Percentiles rank a stretch among this genome's conserved stretches.
Conservation (phyloP, 306 rosid species). For the Gastrolobium villosum region DNA sequence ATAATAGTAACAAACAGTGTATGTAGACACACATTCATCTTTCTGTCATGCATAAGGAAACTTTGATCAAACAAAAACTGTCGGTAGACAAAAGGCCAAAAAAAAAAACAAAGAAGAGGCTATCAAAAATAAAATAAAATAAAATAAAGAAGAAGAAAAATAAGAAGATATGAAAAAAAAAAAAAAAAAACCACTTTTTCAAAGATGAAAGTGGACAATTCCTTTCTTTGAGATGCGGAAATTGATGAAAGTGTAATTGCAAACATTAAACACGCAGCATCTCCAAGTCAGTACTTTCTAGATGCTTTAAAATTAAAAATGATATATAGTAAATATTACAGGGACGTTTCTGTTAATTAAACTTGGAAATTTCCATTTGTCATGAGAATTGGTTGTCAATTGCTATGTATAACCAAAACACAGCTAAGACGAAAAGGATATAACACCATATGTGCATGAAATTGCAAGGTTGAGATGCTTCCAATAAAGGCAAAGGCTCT, state of each 20-base stretch:
- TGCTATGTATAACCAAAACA: constrained; percentile 31
- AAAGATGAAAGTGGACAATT: constrained; percentile 30
- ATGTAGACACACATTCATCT: constrained; percentile 16
- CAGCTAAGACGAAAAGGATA: constrained; percentile 54
- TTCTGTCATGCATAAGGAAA: constrained; percentile 8
- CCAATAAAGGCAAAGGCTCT: constrained; percentile 35
- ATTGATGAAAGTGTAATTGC: constrained; percentile 22
- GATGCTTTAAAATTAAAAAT: constrained; percentile 17
- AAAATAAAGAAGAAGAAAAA: background rate
- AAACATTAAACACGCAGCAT: constrained; percentile 10
- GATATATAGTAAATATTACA: background rate
- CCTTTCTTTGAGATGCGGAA: constrained; percentile 48
- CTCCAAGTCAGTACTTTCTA: constrained; percentile 37
- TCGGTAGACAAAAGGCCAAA: constrained; percentile 46
- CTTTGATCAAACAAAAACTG: constrained; percentile 34
- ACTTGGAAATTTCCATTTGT: background rate
- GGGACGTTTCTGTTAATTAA: constrained; percentile 19
- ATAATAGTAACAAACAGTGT: background rate
- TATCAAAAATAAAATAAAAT: too few species aligned
- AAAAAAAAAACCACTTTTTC: background rate
- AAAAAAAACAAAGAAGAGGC: too few species aligned
- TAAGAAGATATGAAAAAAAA: background rate
- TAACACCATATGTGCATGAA: constrained; percentile 49
- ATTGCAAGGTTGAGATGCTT: constrained; percentile 41
- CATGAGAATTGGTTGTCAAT: constrained; percentile 7